phyloP scores from a whole-genome alignment of 176 grass and related monocot species.

The Oryza meridionalis region DNA sequence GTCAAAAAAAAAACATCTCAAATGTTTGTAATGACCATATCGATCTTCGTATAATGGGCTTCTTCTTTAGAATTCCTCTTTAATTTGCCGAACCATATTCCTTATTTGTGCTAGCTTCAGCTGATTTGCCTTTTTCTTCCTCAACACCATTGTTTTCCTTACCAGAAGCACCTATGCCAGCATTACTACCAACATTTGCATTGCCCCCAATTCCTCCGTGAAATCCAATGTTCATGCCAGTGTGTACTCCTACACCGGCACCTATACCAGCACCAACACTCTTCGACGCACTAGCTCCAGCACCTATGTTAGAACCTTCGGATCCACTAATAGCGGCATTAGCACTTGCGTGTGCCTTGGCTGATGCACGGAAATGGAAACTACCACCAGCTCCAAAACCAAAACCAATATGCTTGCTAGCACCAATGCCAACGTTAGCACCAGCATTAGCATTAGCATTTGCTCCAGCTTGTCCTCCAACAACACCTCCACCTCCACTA shows the following conservation, averaged over 20 bases:
- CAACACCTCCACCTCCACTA: not conserved
- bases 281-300: not conserved
- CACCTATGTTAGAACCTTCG: not conserved
- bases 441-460: not conserved
- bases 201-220: not conserved
- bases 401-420: not conserved
- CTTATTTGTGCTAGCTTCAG: not conserved
- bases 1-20: not conserved
- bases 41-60: not conserved
- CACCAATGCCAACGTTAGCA: not conserved
- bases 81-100: not conserved
- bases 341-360: not conserved
- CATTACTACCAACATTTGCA: not conserved
- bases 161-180: not conserved
- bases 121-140: not conserved
- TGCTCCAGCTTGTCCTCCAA: not conserved
- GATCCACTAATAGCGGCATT: not conserved
- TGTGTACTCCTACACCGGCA: not conserved
- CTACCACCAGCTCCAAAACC: not conserved
- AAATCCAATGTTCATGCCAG: not conserved
- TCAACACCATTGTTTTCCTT: not conserved
- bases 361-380: not conserved
- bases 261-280: not conserved
- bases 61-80: slow-evolving; percentile 14
- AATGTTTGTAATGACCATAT: not conserved